These are phyloP conservation scores for Scedosporium dehoogii DNA, from an alignment of 2,329 filamentous ascomycete genomes.

Conservation along the genomic window DNA sequence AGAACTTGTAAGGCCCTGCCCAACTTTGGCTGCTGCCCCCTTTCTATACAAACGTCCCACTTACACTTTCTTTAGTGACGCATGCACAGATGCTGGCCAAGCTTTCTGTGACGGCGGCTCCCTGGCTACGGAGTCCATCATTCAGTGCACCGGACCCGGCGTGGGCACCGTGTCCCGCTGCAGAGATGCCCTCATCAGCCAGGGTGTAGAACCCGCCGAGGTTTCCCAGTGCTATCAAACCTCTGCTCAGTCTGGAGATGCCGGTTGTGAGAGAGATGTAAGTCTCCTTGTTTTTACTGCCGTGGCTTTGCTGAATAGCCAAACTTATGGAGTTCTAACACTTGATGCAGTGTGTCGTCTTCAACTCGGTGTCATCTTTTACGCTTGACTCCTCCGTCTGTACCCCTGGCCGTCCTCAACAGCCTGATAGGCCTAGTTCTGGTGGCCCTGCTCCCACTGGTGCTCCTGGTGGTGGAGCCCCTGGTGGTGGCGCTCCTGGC, in stretches of 20 bases:
- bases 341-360: background rate
- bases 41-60: background rate
- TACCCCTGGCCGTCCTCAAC: background rate
- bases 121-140: background rate
- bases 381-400: background rate
- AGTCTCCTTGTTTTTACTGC: background rate
- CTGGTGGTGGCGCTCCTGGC: background rate
- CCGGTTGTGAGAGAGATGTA: background rate
- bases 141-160: background rate
- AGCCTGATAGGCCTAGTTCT: background rate
- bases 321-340: too few species aligned
- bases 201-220: background rate
- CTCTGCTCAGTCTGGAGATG: background rate
- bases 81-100: background rate
- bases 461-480: background rate
- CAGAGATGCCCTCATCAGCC: background rate
- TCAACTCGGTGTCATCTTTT: background rate
- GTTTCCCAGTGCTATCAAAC: conserved; percentile 1
- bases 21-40: background rate
- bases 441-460: background rate
- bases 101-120: conserved; percentile 1
- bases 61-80: background rate
- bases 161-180: background rate
- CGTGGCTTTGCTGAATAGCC: background rate
- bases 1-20: background rate